Evolutionary conservation across 2,329 filamentous ascomycete genomes (phyloP).

Genomic region (Epicoccum nigrum): DNA sequence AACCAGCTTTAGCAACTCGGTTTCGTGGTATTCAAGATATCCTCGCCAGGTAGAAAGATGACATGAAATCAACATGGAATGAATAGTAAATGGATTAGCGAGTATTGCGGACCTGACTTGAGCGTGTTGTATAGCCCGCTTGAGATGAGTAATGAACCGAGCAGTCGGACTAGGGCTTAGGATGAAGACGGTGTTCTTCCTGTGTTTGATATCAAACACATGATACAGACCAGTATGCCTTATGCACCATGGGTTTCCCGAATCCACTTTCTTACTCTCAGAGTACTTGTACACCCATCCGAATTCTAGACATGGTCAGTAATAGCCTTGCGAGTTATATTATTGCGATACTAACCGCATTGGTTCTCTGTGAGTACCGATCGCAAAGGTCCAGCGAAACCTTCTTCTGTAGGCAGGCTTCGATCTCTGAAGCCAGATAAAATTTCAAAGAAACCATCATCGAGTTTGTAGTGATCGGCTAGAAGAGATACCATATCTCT

Average conservation of each 20-base stretch:
- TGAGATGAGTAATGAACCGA: not conserved
- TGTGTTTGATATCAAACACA: not conserved
- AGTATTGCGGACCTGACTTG: not conserved
- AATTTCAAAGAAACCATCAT: not conserved
- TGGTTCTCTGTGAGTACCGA: not conserved
- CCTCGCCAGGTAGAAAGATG: slow-evolving; percentile 3
- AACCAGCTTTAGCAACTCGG: not conserved
- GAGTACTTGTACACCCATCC: slow-evolving; percentile 8
- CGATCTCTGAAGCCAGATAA: not conserved
- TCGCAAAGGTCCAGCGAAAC: not conserved
- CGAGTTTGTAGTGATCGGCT: not conserved
- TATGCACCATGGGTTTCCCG: slow-evolving; percentile 10
- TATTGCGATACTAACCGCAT: not conserved
- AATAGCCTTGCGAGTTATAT: not conserved
- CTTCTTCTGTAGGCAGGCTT: slow-evolving; percentile 1
- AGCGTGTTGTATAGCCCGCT: not conserved
- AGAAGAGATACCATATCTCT: not conserved
- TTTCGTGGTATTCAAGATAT: slow-evolving; percentile 3
- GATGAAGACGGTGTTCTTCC: not conserved
- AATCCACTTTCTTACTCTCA: slow-evolving; percentile 6
- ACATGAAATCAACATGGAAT: slow-evolving; percentile 8
- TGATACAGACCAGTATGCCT: slow-evolving; percentile 12
- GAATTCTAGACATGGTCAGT: not conserved
- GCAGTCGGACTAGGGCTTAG: not conserved
- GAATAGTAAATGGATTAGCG: not conserved